These are phyloP conservation scores for Rhazya stricta DNA, from an alignment of 257 asterid genomes.

Conservation along the genomic window DNA sequence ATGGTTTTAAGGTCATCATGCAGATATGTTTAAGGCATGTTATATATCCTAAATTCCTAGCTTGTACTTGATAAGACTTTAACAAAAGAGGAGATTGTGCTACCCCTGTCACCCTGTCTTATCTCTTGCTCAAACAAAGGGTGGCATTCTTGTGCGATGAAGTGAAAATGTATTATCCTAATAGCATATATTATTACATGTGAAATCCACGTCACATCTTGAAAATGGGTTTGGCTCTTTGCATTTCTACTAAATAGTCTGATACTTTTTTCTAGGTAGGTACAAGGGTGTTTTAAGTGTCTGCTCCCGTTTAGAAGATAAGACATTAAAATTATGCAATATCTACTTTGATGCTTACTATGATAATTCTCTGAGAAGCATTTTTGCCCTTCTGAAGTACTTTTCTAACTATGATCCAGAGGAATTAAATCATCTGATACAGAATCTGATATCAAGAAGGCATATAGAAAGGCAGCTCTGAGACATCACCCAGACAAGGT, in stretches of 20 bases:
- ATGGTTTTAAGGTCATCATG: neutral
- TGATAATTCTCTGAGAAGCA: neutral
- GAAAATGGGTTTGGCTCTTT: neutral
- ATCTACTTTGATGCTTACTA: no score
- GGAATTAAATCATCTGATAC: conserved; percentile 78
- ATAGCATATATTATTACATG: neutral
- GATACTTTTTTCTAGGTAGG: neutral
- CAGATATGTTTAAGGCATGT: neutral
- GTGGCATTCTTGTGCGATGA: neutral
- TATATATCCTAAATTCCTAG: neutral
- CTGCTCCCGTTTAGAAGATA: neutral
- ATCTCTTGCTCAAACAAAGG: neutral
- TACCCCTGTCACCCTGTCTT: neutral
- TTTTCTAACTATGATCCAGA: conserved; percentile 29
- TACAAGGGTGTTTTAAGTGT: no score
- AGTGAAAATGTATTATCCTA: neutral
- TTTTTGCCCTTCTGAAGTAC: neutral
- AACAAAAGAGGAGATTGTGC: neutral
- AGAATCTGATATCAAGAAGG: conserved; percentile 90
- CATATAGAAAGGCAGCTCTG: conserved; percentile 94
- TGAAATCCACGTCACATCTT: neutral
- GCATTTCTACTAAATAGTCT: no score
- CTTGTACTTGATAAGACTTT: neutral
- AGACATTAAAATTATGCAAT: neutral
- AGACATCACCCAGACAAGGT: conserved; percentile 99